A percentile compares a stretch with the other conserved stretches of the same genome.
Evolutionary conservation across 2,329 filamentous ascomycete genomes (phyloP).

Genomic region (Fusarium duplospermum): DNA sequence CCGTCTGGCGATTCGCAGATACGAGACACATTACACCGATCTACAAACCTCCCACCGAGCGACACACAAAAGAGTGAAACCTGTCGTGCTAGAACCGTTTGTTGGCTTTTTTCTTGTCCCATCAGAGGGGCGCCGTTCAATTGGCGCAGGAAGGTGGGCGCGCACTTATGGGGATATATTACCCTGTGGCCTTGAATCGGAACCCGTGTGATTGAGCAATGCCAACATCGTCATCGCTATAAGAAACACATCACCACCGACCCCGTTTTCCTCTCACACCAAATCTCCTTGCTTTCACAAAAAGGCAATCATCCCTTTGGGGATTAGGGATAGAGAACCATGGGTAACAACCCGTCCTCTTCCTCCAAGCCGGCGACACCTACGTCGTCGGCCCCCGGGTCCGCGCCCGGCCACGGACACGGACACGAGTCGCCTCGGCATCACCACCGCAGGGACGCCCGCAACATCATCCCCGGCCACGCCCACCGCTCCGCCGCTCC

Average conservation of each 20-base stretch:
- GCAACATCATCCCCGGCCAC: slow-evolving; percentile 67
- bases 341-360: slow-evolving; percentile 55
- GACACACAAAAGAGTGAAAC: slow-evolving; percentile 17
- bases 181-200: neutral
- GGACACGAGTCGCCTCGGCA: slow-evolving; percentile 46
- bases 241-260: slow-evolving; percentile 19
- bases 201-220: slow-evolving; percentile 27
- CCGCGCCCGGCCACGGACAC: slow-evolving; percentile 37
- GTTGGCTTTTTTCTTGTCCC: slow-evolving; percentile 9
- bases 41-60: neutral
- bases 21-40: neutral
- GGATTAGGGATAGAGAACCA: slow-evolving; percentile 32
- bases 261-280: neutral
- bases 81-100: slow-evolving; percentile 32
- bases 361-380: slow-evolving; percentile 52
- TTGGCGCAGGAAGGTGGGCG: slow-evolving; percentile 32
- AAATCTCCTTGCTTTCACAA: neutral
- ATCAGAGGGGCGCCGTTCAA: slow-evolving; percentile 5
- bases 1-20: too few species aligned
- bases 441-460: slow-evolving; percentile 50
- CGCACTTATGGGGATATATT: slow-evolving; percentile 1
- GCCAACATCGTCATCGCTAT: slow-evolving; percentile 26
- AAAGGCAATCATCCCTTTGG: slow-evolving; percentile 4
- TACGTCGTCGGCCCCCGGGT: slow-evolving; percentile 43
- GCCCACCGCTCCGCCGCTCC: slow-evolving; percentile 68